Base-by-base conservation (phyloP, 1,139 yeast genomes). In the Blastobotrys serpentis region DNA sequence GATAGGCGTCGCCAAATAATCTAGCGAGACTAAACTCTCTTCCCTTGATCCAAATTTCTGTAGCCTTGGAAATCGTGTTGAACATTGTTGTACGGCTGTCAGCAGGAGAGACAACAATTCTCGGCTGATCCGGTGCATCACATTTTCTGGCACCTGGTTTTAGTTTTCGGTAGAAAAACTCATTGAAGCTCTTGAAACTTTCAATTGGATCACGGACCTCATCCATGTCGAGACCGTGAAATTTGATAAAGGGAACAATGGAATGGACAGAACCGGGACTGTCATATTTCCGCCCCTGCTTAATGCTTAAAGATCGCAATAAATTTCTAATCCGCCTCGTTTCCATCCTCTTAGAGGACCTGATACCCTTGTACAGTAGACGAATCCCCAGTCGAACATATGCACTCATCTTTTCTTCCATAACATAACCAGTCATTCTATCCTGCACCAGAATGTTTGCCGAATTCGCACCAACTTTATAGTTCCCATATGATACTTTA, bases 371-470 rank as follows among this genome's bases (percentile, higher is more conserved):
- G 66, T 92, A 92, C 7, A 90, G 71, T 40, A 90, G 68, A 39
- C 97, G 70, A 47, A 92, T 90, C 0, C 98, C 98, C 30, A 92
- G 65, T 48, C 96, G 74, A 5, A 92, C 95, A 60, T 87, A 87
- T 1, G 86, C 81, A 47, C 92, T 84, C 86, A 92, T 92, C 59
- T 89, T 88, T 61, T 92, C 98, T 63, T 92, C 98, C 63, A 86
- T 70, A 14, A 92, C 80, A 44, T 86, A 78, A 0, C 98, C 98
- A 0, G 96, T 85, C 36, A 77, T 74, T 55, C 98, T 74, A 66
- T 92, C 97, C 65, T 92, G 98, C 2, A 92, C 98, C 47, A 92
- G 72, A 37, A 92, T 92, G 62, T 90, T 90, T 11, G 98, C 98
- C 42, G 94, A 87, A 62, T 90, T 87, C 33, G 89, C 84, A 1